Conservation (phyloP, 306 rosid species). For the Heteromeles arbutifolia region DNA sequence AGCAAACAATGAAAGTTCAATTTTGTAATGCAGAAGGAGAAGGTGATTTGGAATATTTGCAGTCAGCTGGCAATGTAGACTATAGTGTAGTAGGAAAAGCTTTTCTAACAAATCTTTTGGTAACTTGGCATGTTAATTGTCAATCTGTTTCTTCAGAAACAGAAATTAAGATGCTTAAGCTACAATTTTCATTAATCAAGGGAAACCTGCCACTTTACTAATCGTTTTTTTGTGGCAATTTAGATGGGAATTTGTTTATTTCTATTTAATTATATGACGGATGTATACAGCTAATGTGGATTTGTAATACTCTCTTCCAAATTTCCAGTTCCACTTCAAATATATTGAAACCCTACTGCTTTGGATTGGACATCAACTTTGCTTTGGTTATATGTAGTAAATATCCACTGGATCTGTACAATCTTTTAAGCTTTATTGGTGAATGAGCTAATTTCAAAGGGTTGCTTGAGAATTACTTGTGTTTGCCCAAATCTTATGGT, state of each 20-base stretch:
- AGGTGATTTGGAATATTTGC: background rate
- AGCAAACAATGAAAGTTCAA: no score
- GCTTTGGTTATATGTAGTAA: no score
- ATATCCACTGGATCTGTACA: no score
- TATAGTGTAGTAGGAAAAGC: background rate
- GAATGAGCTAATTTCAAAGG: background rate
- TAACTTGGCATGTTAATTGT: background rate
- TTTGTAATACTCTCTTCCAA: background rate
- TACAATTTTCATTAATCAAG: background rate
- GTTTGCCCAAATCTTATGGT: background rate
- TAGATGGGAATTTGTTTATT: background rate
- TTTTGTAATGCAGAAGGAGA: background rate
- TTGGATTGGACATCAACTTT: background rate
- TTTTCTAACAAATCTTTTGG: background rate
- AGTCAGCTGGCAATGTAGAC: background rate
- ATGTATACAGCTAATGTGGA: background rate
- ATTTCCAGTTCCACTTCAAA: background rate
- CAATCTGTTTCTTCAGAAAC: background rate
- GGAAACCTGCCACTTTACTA: background rate
- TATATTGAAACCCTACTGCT: background rate
- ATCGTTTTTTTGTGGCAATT: background rate
- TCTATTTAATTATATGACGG: background rate
- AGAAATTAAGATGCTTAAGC: background rate
- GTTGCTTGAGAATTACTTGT: background rate
- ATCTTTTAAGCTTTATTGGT: background rate